Evolutionary conservation across 805 yeast genomes (phyloP).

Genomic region (Wickerhamiella kazuoi): DNA sequence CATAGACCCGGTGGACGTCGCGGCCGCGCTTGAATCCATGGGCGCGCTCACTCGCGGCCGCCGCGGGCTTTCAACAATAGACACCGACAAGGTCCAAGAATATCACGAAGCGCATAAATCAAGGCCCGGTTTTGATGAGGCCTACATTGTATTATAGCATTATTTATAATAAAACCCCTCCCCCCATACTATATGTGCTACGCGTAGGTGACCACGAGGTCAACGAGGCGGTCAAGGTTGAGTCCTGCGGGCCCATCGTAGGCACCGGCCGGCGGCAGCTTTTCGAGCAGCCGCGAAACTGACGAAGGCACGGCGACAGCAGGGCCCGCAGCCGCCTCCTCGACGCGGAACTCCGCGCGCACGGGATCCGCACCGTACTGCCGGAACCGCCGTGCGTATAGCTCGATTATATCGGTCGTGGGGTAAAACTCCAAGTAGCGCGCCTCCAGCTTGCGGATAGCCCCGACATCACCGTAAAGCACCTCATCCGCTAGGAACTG

Average conservation of each 20-base stretch:
- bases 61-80: neutral
- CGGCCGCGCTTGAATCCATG: constrained; percentile 17
- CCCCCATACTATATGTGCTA: neutral
- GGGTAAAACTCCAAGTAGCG: constrained; percentile 54
- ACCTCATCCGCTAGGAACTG: constrained; percentile 52
- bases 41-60: constrained; percentile 11
- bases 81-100: neutral
- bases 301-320: neutral
- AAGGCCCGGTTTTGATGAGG: constrained; percentile 1
- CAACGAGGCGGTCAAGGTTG: constrained; percentile 7
- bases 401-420: constrained; percentile 28
- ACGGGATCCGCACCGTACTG: constrained; percentile 6
- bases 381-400: constrained; percentile 17
- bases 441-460: constrained; percentile 46
- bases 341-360: constrained; percentile 4
- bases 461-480: constrained; percentile 49
- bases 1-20: constrained; percentile 22
- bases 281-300: constrained; percentile 4
- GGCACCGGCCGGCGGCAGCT: constrained; percentile 9
- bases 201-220: constrained; percentile 5
- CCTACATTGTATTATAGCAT: neutral
- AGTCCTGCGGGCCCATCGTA: constrained; percentile 14
- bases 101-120: neutral
- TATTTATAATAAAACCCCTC: no score
- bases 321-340: neutral